Evolutionary conservation across 352 stramenopile genomes (phyloP).

Genomic region (Nothophytophthora sp.): DNA sequence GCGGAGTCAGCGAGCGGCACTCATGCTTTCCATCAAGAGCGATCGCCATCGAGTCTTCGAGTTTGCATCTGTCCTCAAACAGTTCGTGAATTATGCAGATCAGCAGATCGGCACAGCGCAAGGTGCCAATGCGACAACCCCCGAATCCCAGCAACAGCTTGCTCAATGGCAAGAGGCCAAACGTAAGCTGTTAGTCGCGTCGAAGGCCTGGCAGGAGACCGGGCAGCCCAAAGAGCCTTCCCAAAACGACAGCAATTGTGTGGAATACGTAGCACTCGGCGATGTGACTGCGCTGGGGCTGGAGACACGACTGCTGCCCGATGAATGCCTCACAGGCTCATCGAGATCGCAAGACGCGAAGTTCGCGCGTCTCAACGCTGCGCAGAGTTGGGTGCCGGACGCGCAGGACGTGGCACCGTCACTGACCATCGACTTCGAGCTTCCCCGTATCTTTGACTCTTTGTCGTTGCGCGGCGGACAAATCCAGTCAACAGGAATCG

Average conservation of each 20-base stretch:
- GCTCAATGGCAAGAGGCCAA: slow-evolving; percentile 38
- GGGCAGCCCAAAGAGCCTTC: slow-evolving; percentile 15
- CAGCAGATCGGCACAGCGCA: slow-evolving; percentile 24
- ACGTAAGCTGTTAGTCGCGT: slow-evolving; percentile 25
- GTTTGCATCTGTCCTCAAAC: slow-evolving; percentile 39
- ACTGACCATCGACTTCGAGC: slow-evolving; percentile 70
- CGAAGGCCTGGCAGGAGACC: slow-evolving; percentile 38
- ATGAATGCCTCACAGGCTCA: slow-evolving; percentile 60
- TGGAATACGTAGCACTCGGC: slow-evolving; percentile 41
- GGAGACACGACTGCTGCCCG: slow-evolving; percentile 55
- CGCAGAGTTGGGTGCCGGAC: slow-evolving; percentile 62
- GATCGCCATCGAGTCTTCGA: slow-evolving; percentile 77
- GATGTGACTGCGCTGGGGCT: slow-evolving; percentile 57
- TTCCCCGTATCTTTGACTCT: slow-evolving; percentile 66
- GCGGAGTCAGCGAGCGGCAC: slow-evolving; percentile 46
- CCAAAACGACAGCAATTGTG: slow-evolving; percentile 7
- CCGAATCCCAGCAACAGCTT: slow-evolving; percentile 15
- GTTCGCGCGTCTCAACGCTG: slow-evolving; percentile 50
- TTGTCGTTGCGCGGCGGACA: slow-evolving; percentile 61
- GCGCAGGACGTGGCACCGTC: slow-evolving; percentile 53
- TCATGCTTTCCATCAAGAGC: slow-evolving; percentile 55
- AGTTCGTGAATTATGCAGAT: slow-evolving; percentile 61
- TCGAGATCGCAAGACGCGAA: slow-evolving; percentile 65
- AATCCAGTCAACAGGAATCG: slow-evolving; percentile 16
- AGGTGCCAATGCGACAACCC: slow-evolving; percentile 5